phyloP scores from a whole-genome alignment of 306 rosid species.

The Malus orientalis region DNA sequence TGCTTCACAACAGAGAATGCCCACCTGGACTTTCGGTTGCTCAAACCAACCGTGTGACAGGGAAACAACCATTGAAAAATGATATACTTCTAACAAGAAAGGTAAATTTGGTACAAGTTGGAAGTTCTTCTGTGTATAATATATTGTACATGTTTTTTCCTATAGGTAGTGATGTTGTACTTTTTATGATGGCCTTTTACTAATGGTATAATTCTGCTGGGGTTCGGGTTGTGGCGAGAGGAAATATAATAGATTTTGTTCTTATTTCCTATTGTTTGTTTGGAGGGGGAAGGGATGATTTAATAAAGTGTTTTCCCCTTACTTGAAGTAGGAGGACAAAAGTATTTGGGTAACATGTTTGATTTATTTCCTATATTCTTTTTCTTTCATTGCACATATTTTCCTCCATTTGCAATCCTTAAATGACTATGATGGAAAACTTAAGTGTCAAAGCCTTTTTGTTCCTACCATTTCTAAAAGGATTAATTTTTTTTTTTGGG shows the following conservation, averaged over 20 bases:
- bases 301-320: not conserved
- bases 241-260: not conserved
- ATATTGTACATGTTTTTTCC: not conserved
- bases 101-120: conserved; percentile 31
- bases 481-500: not conserved
- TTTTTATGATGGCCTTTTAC: not conserved
- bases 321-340: not conserved
- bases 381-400: not conserved
- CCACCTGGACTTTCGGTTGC: conserved; percentile 80
- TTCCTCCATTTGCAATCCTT: not conserved
- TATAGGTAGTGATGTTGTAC: not conserved
- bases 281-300: not conserved
- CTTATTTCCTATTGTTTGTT: not conserved
- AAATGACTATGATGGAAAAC: not conserved
- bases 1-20: conserved; percentile 48
- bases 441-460: not conserved
- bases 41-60: conserved; percentile 67
- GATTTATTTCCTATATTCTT: not conserved
- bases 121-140: not conserved
- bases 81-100: conserved; percentile 56
- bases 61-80: conserved; percentile 55
- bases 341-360: not conserved
- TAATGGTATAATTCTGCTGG: not conserved
- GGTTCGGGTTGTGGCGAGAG: not conserved
- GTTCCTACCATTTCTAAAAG: not conserved